Base-by-base conservation (phyloP, 768 basidiomycete genomes). In the Russula griseocarnosa region DNA sequence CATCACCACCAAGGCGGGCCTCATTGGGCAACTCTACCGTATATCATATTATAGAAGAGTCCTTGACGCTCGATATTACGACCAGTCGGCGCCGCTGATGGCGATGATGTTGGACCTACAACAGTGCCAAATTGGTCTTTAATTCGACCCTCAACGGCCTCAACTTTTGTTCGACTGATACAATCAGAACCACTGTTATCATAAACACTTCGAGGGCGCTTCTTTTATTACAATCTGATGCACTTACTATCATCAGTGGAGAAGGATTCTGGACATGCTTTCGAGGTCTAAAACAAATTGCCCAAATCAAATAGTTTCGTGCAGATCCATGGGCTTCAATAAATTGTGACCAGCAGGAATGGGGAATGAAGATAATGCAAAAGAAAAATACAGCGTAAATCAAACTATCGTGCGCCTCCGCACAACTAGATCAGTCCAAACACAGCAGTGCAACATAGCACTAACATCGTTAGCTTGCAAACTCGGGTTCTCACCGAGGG, bases 351-450 rank as follows among this genome's bases (percentile, higher is more conserved):
- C n/a, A 50, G 42, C 5, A 51, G n/a, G n/a, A 20, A 58, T 16
- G 36, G 38, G 18, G 36, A 36, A 36, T 36, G 36, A 16, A 24
- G n/a, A 26, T 30, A 42, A 22, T 42, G 42, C n/a, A 60, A 52
- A 14, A n/a, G 18, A 24, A 52, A 51, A 57, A 0, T 40, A 53
- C 28, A 42, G n/a, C 22, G 30, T 61, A 54, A 28, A 61, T 61
- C 42, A 24, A 32, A 32, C n/a, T 36, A 28, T 14, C 26, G 34
- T 53, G 34, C 36, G 34, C 40, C 26, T 52, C 7, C 40, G 20
- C 58, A 40, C 16, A 26, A 36, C 28, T 40, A 40, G 38, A 51
- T 59, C 36, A 18, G 18, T 60, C 40, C 50, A 52, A 42, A 7
- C 18, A 38, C 10, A 14, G 20, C 18, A 34, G 22, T 28, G 55